Evolutionary conservation across 208 protist species (phyloP).

Genomic region (Trypanosoma boissoni): DNA sequence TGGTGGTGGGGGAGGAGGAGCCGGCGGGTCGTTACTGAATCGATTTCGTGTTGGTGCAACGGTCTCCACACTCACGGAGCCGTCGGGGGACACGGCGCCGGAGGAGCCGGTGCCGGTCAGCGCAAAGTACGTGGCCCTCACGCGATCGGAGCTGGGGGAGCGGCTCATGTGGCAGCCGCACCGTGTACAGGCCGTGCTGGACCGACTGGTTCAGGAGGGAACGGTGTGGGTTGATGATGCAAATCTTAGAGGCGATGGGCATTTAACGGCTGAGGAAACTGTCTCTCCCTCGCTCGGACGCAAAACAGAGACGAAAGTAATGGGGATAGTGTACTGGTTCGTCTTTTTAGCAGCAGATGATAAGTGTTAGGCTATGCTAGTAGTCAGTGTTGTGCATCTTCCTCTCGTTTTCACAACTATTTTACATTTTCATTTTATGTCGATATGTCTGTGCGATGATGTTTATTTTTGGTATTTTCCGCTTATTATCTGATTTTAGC

Average conservation of each 20-base stretch:
- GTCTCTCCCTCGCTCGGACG: neutral
- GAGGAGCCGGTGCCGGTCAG: slow-evolving; percentile 29
- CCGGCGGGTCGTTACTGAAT: neutral
- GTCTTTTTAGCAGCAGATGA: neutral
- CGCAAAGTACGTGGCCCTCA: slow-evolving; percentile 53
- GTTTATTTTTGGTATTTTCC: no score
- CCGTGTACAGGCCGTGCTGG: slow-evolving; percentile 50
- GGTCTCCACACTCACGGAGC: slow-evolving; percentile 2
- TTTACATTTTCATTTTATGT: no score
- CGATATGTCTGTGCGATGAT: no score
- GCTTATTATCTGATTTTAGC: no score
- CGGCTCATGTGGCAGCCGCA: slow-evolving; percentile 64
- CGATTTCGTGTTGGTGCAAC: slow-evolving; percentile 34
- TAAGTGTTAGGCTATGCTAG: no score
- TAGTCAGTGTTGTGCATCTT: no score
- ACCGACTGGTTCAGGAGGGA: slow-evolving; percentile 74
- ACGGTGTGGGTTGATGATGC: slow-evolving; percentile 75
- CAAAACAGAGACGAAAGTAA: neutral
- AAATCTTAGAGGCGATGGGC: neutral
- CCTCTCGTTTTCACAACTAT: no score
- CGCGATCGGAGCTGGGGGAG: slow-evolving; percentile 35
- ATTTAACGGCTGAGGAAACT: neutral
- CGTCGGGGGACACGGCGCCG: no score
- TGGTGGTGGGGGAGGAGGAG: neutral
- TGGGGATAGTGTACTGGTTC: slow-evolving; percentile 28